Base-by-base conservation (phyloP, 176 grass and related monocot species). In the Oryza officinalis region DNA sequence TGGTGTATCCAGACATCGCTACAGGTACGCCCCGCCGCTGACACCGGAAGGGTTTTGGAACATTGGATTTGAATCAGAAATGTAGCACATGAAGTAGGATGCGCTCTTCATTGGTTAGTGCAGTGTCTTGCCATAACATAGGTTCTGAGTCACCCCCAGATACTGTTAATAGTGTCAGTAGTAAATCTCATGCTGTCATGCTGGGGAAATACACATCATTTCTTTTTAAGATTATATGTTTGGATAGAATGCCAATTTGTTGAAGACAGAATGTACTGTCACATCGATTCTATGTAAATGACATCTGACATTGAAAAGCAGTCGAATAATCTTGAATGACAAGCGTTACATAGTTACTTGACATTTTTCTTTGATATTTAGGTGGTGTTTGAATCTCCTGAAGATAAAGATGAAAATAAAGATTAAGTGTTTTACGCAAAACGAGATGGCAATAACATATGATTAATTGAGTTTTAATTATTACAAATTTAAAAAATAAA, bases 41-140 rank as follows among this genome's bases (percentile, higher is more conserved):
- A 99, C 93, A 2, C 96, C 96, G 0, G 96, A 99, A 90, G 93
- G 93, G 45, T 96, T 99, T 90, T 99, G 96, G 91, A 92, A 96
- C 75, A 99, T 99, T 78, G 93, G 93, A 40, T 96, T 99, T 79
- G 96, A 99, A 87, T 92, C 93, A 28, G 93, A 99, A 69, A 90
- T 99, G 90, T 98, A 90, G 63, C 49, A 69, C 61, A 47, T 86
- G 26, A 74, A 80, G 68, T 79, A 63, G 49, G 23, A 74, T 75
- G 30, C 31, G 33, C 67, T 15, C 68, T 86, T 72, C 35, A 74
- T 78, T 49, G 33, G 1, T 18, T 12, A 23, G 65, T 76, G 54
- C 54, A 89, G 4, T 85, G 14, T 75, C 17, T 63, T 76, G 72
- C 26, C 15, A 49, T 74, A 76, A 31, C 64, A 49, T 64, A 50